phyloP scores from a whole-genome alignment of 2,329 filamentous ascomycete genomes.

The Diaporthe longicolla region DNA sequence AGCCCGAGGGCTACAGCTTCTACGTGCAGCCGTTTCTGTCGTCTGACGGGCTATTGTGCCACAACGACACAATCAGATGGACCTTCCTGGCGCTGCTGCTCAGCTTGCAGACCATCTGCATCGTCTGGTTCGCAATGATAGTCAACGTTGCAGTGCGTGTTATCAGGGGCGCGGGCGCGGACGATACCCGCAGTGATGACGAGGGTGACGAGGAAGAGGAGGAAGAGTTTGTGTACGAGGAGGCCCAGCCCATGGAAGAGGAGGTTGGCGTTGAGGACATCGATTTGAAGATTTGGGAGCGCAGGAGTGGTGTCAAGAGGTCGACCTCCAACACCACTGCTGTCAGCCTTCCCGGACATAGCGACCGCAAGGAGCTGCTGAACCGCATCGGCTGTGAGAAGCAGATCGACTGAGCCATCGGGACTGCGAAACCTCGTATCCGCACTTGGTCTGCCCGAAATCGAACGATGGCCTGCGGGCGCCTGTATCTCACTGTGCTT shows the following conservation, averaged over 20 bases:
- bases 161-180: constrained; percentile 80
- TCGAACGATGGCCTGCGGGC: background rate
- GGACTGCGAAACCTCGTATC: background rate
- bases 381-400: constrained; percentile 89
- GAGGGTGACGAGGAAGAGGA: constrained; percentile 78
- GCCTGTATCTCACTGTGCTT: background rate
- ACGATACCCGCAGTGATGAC: constrained; percentile 90
- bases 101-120: constrained; percentile 82
- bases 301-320: constrained; percentile 68
- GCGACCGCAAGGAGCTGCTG: constrained; percentile 84
- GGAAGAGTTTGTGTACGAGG: constrained; percentile 67
- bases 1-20: constrained; percentile 65
- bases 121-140: constrained; percentile 92
- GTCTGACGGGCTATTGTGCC: constrained; percentile 83
- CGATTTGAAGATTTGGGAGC: constrained; percentile 75
- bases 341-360: constrained; percentile 78
- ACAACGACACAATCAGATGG: constrained; percentile 80
- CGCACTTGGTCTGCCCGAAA: background rate
- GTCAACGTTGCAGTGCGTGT: constrained; percentile 86
- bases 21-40: constrained; percentile 83
- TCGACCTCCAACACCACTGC: constrained; percentile 63
- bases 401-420: constrained; percentile 66
- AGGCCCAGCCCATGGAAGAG: constrained; percentile 74
- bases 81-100: constrained; percentile 83
- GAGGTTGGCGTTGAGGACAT: constrained; percentile 82